Percentiles rank a stretch among this genome's conserved stretches.
Evolutionary conservation across 192 early-diverging fungal species (phyloP).

Genomic region (Cetraspora pellucida): DNA sequence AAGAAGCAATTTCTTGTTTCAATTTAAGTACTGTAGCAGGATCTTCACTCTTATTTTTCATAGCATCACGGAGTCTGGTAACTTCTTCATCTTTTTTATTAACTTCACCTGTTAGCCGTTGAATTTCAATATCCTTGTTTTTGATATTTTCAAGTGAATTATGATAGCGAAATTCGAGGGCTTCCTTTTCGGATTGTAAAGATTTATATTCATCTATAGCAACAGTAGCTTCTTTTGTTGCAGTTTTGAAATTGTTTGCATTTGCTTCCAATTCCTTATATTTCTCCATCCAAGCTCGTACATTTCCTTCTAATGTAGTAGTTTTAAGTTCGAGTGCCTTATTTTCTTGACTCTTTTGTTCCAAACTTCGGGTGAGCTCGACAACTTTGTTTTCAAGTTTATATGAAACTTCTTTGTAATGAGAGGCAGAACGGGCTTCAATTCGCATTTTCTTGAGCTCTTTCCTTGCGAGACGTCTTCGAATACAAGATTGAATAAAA

Average conservation of each 20-base stretch:
- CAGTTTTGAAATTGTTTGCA: slow-evolving; percentile 53
- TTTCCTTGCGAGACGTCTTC: slow-evolving; percentile 71
- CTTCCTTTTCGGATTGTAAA: slow-evolving; percentile 59
- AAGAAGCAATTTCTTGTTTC: slow-evolving; percentile 68
- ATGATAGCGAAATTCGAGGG: slow-evolving; percentile 63
- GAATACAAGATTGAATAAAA: slow-evolving; percentile 80
- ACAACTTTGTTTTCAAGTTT: slow-evolving; percentile 96
- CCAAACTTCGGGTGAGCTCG: slow-evolving; percentile 83
- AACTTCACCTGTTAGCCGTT: slow-evolving; percentile 56
- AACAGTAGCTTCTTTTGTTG: slow-evolving; percentile 60
- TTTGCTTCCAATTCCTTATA: slow-evolving; percentile 65
- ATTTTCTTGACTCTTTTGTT: slow-evolving; percentile 70
- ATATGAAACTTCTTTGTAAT: slow-evolving; percentile 93
- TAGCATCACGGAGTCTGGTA: slow-evolving; percentile 57
- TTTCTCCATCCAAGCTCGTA: slow-evolving; percentile 70
- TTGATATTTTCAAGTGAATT: slow-evolving; percentile 59
- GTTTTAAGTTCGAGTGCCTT: slow-evolving; percentile 59
- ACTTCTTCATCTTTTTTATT: slow-evolving; percentile 67
- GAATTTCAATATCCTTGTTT: slow-evolving; percentile 65
- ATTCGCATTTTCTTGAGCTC: slow-evolving; percentile 71
- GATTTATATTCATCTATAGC: slow-evolving; percentile 60
- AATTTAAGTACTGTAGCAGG: slow-evolving; percentile 63
- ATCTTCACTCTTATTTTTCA: slow-evolving; percentile 59
- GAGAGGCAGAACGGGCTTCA: slow-evolving; percentile 87
- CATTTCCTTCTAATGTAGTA: slow-evolving; percentile 63